These are phyloP conservation scores for Juglanconis sp. DNA, from an alignment of 2,329 filamentous ascomycete species.

Conservation along the genomic window DNA sequence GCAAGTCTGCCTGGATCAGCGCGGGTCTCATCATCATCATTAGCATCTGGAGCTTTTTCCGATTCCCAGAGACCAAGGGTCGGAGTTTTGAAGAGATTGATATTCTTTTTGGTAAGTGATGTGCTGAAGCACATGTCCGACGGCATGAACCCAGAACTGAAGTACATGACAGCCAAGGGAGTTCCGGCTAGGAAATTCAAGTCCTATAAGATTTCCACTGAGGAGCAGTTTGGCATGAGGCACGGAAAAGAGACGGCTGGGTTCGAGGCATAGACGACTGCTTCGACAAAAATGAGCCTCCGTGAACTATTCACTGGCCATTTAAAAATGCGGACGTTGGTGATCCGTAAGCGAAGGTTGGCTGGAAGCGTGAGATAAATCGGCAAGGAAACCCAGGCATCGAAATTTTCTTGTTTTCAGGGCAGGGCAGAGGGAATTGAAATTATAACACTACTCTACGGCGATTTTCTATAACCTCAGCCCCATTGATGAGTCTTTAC, in stretches of 20 bases:
- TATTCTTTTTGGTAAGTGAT: slow-evolving; percentile 2
- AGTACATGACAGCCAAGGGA: background rate
- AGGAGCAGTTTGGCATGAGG: background rate
- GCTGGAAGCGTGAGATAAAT: too few relatives aligned
- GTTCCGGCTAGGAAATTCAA: slow-evolving; percentile 1
- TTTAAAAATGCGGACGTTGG: too few relatives aligned
- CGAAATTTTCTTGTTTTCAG: too few relatives aligned
- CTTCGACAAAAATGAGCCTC: too few relatives aligned
- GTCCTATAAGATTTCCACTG: background rate
- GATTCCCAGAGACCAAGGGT: slow-evolving; percentile 1
- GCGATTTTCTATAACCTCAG: background rate
- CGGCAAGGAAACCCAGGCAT: too few relatives aligned
- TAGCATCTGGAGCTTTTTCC: slow-evolving; percentile 3
- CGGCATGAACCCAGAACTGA: too few relatives aligned
- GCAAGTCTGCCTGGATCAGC: slow-evolving; percentile 1
- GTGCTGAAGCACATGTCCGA: background rate
- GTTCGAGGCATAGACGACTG: too few relatives aligned
- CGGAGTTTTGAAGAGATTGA: slow-evolving; percentile 9
- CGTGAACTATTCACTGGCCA: too few relatives aligned
- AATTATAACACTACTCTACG: too few relatives aligned
- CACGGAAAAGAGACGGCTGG: too few relatives aligned
- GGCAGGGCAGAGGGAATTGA: too few relatives aligned
- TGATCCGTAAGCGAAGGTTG: too few relatives aligned
- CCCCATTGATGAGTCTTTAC: background rate
- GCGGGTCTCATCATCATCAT: background rate